Percentiles rank a stretch among this genome's conserved stretches.
These are phyloP conservation scores for Ilyonectria robusta DNA, from an alignment of 2,329 filamentous ascomycete species.

Conservation along the genomic window DNA sequence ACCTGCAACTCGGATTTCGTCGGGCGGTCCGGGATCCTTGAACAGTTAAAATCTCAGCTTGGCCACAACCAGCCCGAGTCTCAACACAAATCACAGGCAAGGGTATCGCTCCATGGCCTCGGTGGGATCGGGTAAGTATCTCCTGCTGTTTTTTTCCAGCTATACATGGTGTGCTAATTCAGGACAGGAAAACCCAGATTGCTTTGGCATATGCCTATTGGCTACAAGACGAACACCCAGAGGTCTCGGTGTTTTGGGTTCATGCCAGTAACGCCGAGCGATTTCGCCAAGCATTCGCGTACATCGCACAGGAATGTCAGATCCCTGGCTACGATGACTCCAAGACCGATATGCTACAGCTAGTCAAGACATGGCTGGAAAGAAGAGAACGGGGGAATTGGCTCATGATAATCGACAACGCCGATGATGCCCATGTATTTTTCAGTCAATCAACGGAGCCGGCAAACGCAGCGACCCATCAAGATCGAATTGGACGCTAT, in stretches of 20 bases:
- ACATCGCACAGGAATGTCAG: conserved; percentile 49
- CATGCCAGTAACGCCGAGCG: conserved; percentile 49
- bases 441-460: neutral
- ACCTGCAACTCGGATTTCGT: conserved; percentile 32
- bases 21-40: conserved; percentile 22
- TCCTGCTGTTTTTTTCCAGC: neutral
- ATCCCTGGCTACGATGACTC: conserved; percentile 46
- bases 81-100: neutral
- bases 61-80: neutral
- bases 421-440: conserved; percentile 40
- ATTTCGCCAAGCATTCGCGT: conserved; percentile 49
- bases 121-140: conserved; percentile 38
- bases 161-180: neutral
- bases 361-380: conserved; percentile 52
- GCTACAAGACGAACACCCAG: conserved; percentile 4
- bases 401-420: conserved; percentile 23
- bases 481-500: neutral
- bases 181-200: conserved; percentile 34
- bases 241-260: conserved; percentile 53
- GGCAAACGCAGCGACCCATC: neutral
- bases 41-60: conserved; percentile 16
- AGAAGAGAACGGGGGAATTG: conserved; percentile 17
- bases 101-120: conserved; percentile 29
- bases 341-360: conserved; percentile 38
- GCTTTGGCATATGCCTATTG: conserved; percentile 37